A percentile compares a stretch with the other conserved stretches of the same genome.
phyloP scores from a whole-genome alignment of 1,284 basidiomycete genomes.

The Rhodotorula sp. region DNA sequence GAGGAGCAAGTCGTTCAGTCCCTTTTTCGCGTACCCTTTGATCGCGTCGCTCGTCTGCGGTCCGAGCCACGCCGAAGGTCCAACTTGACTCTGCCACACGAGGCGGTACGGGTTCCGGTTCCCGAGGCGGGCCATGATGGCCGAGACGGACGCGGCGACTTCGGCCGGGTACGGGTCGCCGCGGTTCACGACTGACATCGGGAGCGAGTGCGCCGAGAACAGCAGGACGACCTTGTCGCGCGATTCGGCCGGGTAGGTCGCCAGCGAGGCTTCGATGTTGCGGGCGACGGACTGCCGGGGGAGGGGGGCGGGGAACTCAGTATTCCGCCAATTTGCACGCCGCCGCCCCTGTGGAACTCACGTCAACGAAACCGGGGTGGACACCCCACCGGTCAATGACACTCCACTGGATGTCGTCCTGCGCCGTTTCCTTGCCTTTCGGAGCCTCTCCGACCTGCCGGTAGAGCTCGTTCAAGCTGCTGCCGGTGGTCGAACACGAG shows the following conservation, averaged over 20 bases:
- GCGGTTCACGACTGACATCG: conserved; percentile 95
- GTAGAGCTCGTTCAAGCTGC: conserved; percentile 91
- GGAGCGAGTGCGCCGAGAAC: conserved; percentile 97
- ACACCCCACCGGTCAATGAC: conserved; percentile 98
- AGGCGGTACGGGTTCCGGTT: conserved; percentile 82
- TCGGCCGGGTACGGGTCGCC: conserved; percentile 97
- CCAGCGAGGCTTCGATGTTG: conserved; percentile 79
- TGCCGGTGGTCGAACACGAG: conserved; percentile 96
- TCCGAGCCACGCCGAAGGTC: conserved; percentile 97
- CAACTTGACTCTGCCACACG: conserved; percentile 98
- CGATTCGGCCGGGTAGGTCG: conserved; percentile 67
- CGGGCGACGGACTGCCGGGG: conserved; percentile 86
- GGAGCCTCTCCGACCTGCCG: conserved; percentile 44
- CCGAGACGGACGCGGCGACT: conserved; percentile 87
- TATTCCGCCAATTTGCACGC: background rate
- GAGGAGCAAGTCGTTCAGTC: conserved; percentile 80
- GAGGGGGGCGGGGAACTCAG: background rate
- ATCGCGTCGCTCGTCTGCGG: conserved; percentile 90
- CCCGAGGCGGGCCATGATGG: conserved; percentile 77
- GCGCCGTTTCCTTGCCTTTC: conserved; percentile 56
- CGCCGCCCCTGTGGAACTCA: conserved; percentile 49
- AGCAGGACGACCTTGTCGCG: conserved; percentile 72
- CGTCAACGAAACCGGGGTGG: conserved; percentile 88
- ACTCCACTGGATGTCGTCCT: conserved; percentile 78
- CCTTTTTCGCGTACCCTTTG: conserved; percentile 85